These are phyloP conservation scores for Fraxinus xanthoxyloides DNA, from an alignment of 305 asterid species.

Conservation along the genomic window DNA sequence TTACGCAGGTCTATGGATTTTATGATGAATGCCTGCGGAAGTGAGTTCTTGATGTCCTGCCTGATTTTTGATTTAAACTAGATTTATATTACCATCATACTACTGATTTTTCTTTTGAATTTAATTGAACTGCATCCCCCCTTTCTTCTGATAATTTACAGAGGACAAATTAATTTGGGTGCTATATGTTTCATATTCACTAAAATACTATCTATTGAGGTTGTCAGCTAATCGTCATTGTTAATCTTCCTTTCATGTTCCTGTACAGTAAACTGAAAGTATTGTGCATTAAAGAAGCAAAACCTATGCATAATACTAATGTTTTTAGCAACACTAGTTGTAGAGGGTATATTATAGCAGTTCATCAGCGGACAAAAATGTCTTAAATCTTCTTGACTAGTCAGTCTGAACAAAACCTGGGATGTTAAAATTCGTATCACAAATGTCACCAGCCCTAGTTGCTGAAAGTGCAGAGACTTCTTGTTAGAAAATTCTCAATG, in stretches of 20 bases:
- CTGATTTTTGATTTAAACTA: conserved; percentile 21
- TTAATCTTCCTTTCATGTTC: not conserved
- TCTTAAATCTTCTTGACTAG: not conserved
- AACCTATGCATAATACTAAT: not conserved
- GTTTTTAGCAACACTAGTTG: not conserved
- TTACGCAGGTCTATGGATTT: conserved; percentile 96
- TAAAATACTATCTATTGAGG: not conserved
- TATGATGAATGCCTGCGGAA: conserved; percentile 95
- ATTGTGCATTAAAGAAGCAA: conserved; percentile 3
- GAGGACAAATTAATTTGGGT: not conserved
- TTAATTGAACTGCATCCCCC: not conserved
- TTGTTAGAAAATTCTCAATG: not conserved
- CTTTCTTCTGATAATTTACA: not conserved
- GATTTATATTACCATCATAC: conserved; percentile 11
- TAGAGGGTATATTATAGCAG: not conserved
- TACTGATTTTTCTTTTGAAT: conserved; percentile 15
- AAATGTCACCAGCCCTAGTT: not conserved
- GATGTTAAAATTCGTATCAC: not conserved
- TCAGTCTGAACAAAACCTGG: not conserved
- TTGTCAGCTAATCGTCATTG: not conserved
- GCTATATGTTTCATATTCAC: not conserved
- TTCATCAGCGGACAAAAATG: not conserved
- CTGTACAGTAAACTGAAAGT: not conserved
- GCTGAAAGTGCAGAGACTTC: not conserved
- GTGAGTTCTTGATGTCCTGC: conserved; percentile 52